A percentile compares a stretch with the other conserved stretches of the same genome.
phyloP scores from a whole-genome alignment of 75 land plant species.

The Gnetum montanum region DNA sequence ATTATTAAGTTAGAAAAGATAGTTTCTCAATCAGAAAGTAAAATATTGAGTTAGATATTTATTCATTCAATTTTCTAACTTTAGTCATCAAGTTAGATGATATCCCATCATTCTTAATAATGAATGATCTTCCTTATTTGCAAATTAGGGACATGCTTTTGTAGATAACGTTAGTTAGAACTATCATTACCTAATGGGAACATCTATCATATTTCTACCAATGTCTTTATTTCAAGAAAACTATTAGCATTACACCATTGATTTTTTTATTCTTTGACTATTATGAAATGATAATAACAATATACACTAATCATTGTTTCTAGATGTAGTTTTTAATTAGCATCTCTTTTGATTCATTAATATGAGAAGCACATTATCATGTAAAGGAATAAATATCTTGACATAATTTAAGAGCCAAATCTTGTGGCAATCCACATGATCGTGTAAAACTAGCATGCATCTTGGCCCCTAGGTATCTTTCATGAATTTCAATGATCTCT shows the following conservation, averaged over 20 bases:
- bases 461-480: conserved; percentile 3
- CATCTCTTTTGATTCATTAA: neutral
- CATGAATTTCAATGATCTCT: conserved; percentile 25
- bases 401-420: conserved; percentile 13
- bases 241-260: neutral
- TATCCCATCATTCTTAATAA: too few species aligned
- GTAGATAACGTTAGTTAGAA: neutral
- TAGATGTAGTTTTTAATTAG: neutral
- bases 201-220: neutral
- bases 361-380: neutral
- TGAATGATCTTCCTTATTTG: too few species aligned
- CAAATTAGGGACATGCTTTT: neutral
- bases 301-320: neutral
- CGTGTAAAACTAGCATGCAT: conserved; percentile 20
- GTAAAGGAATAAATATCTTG: conserved; percentile 7
- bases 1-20: too few species aligned
- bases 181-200: neutral
- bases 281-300: neutral
- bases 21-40: too few species aligned
- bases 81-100: too few species aligned
- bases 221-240: neutral
- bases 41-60: too few species aligned
- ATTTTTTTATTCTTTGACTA: neutral
- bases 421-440: conserved; percentile 23
- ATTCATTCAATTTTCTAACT: too few species aligned